These are phyloP conservation scores for Exophiala mesophila DNA, from an alignment of 2,329 filamentous ascomycete species.

Conservation along the genomic window DNA sequence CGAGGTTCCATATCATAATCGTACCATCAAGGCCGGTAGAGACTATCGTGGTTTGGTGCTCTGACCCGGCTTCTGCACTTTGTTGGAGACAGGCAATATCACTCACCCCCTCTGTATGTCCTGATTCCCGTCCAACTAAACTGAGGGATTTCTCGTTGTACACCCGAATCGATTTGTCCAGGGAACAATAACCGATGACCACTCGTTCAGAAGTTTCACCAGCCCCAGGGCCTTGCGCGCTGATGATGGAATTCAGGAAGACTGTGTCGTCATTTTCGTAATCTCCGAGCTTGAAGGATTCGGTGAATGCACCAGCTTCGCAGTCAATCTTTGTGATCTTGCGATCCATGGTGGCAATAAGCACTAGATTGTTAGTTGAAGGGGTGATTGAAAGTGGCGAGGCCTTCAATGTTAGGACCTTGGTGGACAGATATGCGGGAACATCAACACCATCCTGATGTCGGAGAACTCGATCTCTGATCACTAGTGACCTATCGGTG, in stretches of 20 bases:
- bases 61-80: slow-evolving; percentile 41
- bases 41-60: slow-evolving; percentile 49
- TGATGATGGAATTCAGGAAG: slow-evolving; percentile 71
- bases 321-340: slow-evolving; percentile 58
- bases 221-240: slow-evolving; percentile 43
- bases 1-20: slow-evolving; percentile 69
- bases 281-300: slow-evolving; percentile 78
- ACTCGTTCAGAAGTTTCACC: slow-evolving; percentile 48
- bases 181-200: slow-evolving; percentile 83
- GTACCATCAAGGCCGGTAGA: slow-evolving; percentile 76
- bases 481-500: slow-evolving; percentile 77
- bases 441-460: slow-evolving; percentile 47
- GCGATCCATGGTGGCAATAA: slow-evolving; percentile 59
- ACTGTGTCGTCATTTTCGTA: slow-evolving; percentile 75
- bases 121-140: slow-evolving; percentile 85
- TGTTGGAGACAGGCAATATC: slow-evolving; percentile 67
- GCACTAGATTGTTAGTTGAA: slow-evolving; percentile 55
- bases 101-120: slow-evolving; percentile 89
- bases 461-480: slow-evolving; percentile 71
- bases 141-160: slow-evolving; percentile 74
- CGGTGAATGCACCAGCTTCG: slow-evolving; percentile 62
- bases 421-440: slow-evolving; percentile 70
- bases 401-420: slow-evolving; percentile 75
- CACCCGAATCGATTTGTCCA: slow-evolving; percentile 88
- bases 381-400: slow-evolving; percentile 81